Conservation (phyloP, 1,284 basidiomycete genomes). For the Exsudoporus floridanus region DNA sequence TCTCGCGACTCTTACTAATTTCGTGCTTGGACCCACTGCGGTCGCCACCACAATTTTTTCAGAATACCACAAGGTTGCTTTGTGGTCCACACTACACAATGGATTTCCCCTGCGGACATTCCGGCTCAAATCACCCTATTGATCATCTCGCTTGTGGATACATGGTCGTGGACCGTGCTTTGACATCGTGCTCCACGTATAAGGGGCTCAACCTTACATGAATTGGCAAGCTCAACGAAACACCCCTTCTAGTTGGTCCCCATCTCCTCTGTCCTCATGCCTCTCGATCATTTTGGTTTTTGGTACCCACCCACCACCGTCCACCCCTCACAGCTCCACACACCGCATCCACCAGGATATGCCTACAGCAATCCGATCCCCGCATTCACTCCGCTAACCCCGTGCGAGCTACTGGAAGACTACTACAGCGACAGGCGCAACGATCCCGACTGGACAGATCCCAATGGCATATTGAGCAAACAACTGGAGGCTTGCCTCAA, state of each 20-base stretch:
- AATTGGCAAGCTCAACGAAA: not conserved
- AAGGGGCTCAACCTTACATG: not conserved
- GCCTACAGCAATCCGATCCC: not conserved
- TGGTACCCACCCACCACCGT: constrained; percentile 7
- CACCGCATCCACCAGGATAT: not conserved
- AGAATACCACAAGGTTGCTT: not conserved
- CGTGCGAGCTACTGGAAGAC: constrained; percentile 1
- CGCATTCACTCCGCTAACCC: not conserved
- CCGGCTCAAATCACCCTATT: not conserved
- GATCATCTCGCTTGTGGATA: not conserved
- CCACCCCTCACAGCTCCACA: constrained; percentile 7
- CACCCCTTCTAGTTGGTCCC: not conserved
- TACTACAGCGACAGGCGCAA: not conserved
- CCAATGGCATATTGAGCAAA: not conserved
- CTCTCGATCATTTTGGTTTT: not conserved
- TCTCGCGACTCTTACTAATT: not conserved
- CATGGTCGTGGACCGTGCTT: constrained; percentile 5
- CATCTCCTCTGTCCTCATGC: not conserved
- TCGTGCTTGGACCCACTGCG: constrained; percentile 6
- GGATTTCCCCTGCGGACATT: not conserved
- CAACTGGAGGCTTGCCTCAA: not conserved
- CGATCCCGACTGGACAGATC: not conserved
- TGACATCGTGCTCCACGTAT: constrained; percentile 3
- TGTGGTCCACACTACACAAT: constrained; percentile 10
- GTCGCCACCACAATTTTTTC: not conserved